Base-by-base conservation (phyloP, 1,139 yeast genomes). In the Nakaseomyces glabratus region DNA sequence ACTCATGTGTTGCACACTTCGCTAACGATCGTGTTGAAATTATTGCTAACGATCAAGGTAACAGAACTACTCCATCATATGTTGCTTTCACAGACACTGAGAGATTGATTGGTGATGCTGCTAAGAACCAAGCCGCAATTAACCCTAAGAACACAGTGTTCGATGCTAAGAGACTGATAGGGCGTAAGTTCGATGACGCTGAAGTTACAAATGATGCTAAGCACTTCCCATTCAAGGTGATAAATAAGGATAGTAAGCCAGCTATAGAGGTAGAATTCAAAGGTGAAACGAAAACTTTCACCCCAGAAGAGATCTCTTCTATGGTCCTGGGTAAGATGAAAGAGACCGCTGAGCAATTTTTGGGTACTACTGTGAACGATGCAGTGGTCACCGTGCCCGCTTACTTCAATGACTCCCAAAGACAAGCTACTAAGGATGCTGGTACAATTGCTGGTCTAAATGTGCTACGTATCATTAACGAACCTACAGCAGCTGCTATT, bases 311-410 rank as follows among this genome's bases (percentile, higher is more conserved):
- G 65, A 78, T 85, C 53, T 80, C 93, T 33, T 88, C 90, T 48
- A 84, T 85, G 95, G 82, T 85, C 52, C 73, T 85, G 56, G 75
- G 78, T 60, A 85, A 85, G 67, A 84, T 84, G 95, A 85, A 82
- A 71, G 77, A 80, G 54, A 85, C 84, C 56, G 95, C 95, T 47
- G 95, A 85, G 69, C 90, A 82, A 51, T 82, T 82, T 66, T 71
- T 85, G 48, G 95, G 95, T 49, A 73, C 79, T 61, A 73, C 78
- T 62, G 94, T 85, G 47, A 82, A 90, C 43, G 90, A 86, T 57
- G 95, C 95, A 32, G 96, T 85, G 48, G 93, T 86, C 47, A 86
- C 96, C 37, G 96, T 86, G 42, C 95, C 95, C 46, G 95, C 95
- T 41, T 85, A 85, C 66, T 85, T 85, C 69, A 86, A 85, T 63